Base-by-base conservation (phyloP, 805 yeast genomes). In the Yarrowia sp. region DNA sequence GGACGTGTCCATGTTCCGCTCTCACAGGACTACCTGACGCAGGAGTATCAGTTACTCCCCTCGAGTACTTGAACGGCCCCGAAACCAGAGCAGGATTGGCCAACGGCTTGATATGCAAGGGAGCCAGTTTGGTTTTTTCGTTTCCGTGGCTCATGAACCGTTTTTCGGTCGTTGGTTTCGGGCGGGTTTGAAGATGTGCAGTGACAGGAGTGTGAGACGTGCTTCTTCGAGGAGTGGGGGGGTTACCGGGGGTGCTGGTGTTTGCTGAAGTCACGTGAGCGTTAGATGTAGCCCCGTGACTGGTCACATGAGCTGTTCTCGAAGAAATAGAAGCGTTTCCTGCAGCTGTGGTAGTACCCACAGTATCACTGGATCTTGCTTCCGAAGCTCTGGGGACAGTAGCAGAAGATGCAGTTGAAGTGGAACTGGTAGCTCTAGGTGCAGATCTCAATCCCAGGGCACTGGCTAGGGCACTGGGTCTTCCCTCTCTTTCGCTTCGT, bases 141-240 rank as follows among this genome's bases (percentile, higher is more conserved):
- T 33, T 58, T 17, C 64, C 64, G 20, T 58, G 64, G 50, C 64
- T 58, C 50, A 58, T 42, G 64, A 42, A 58, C 44, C 64, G 64
- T 43, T 43, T 58, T 33, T 58, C 64, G 9, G 64, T 17, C 9
- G 50, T 12, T 2, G 64, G 50, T n/a, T 58, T 58, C 1, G 43
- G 64, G 1, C 64, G 64, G 1, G 40, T 58, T 9, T 58, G 50
- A 2, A 58, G 50, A n/a, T 50, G 44, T 1, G 33, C 64, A 2
- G 64, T 43, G 38, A 42, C n/a, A 8, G 63, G 47, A 4, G 42
- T 56, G 13, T 34, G 56, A 8, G 52, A 50, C 5, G 56, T 50
- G 39, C 56, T 50, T 30, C 52, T 46, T 9, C 50, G 50, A 14
- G 50, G 10, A 12, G 50, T 14, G 30, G 34, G 17, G 0, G 30